These are phyloP conservation scores for Arabidopsis hybrid DNA, from an alignment of 441 rosid species.

Conservation along the genomic window DNA sequence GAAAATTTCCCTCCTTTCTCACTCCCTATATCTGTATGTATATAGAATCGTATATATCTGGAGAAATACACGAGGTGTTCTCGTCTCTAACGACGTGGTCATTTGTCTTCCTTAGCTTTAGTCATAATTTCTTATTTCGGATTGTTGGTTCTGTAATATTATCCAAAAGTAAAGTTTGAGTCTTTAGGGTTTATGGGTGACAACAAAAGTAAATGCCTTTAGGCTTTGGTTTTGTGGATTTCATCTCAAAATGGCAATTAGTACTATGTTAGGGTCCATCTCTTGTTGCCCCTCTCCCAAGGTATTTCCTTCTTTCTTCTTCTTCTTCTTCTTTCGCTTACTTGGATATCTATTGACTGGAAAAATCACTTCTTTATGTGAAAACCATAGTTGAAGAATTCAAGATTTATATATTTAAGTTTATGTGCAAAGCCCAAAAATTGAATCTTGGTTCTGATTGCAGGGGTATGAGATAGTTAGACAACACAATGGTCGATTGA, in stretches of 20 bases:
- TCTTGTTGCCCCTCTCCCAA: slow-evolving; percentile 56
- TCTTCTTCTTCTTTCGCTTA: slow-evolving; percentile 23
- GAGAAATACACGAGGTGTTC: slow-evolving; percentile 26
- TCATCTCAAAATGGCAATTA: slow-evolving; percentile 43
- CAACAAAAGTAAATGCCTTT: slow-evolving; percentile 34
- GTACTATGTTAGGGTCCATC: slow-evolving; percentile 64
- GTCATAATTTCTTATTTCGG: slow-evolving; percentile 7
- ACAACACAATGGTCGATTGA: slow-evolving; percentile 45
- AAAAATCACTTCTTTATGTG: neutral
- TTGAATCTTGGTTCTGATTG: slow-evolving; percentile 22
- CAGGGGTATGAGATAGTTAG: slow-evolving; percentile 65
- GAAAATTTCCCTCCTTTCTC: slow-evolving; percentile 30
- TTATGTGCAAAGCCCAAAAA: neutral
- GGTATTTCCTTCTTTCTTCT: slow-evolving; percentile 48
- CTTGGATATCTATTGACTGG: slow-evolving; percentile 3
- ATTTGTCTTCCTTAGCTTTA: slow-evolving; percentile 45
- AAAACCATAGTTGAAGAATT: slow-evolving; percentile 7
- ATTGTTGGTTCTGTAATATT: slow-evolving; percentile 12
- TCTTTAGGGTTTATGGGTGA: slow-evolving; percentile 39
- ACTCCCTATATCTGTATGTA: slow-evolving; percentile 6
- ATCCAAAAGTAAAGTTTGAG: slow-evolving; percentile 1
- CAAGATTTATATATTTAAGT: neutral
- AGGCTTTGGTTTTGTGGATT: slow-evolving; percentile 34
- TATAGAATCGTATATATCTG: slow-evolving; percentile 23
- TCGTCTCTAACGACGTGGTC: slow-evolving; percentile 49